A percentile compares a stretch with the other conserved stretches of the same genome.
Conservation (phyloP, 2,329 filamentous ascomycete species). For the Ophiostoma angusticollis region DNA sequence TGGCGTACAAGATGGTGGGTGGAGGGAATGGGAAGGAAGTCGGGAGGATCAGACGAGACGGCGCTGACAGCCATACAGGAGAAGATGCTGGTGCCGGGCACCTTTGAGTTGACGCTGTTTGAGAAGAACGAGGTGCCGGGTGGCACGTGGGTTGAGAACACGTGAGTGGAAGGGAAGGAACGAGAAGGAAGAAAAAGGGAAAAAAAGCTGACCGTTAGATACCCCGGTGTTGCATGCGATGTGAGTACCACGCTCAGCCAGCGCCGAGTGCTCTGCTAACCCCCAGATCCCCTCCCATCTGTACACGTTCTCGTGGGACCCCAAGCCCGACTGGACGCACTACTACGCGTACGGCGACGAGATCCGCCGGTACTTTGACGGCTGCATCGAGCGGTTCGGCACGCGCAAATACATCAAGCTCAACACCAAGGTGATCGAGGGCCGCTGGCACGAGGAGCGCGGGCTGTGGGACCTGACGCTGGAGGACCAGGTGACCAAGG, state of each 20-base stretch:
- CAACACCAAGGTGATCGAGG: constrained; percentile 28
- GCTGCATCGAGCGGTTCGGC: constrained; percentile 19
- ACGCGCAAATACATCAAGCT: constrained; percentile 31
- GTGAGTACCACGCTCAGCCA: too few species aligned
- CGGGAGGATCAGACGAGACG: neutral
- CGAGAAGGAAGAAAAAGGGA: too few species aligned
- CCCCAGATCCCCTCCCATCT: constrained; percentile 23
- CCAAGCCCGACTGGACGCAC: constrained; percentile 21
- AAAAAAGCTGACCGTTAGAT: too few species aligned
- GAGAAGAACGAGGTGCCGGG: constrained; percentile 35
- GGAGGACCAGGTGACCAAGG: constrained; percentile 17
- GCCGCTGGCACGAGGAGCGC: constrained; percentile 29
- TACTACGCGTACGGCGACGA: constrained; percentile 19
- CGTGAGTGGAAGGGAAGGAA: too few species aligned
- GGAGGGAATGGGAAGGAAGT: too few species aligned
- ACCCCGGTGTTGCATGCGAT: constrained; percentile 30
- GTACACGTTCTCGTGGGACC: constrained; percentile 20
- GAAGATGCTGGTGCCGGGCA: constrained; percentile 23
- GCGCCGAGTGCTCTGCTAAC: neutral
- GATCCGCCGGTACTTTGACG: constrained; percentile 21
- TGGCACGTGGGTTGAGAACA: constrained; percentile 41
- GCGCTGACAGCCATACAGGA: constrained; percentile 13
- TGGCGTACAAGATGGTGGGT: constrained; percentile 31
- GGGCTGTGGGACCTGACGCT: constrained; percentile 26
- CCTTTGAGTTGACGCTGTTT: constrained; percentile 26